Base-by-base conservation (phyloP, 257 asterid genomes). In the Solanum sparsipilum region DNA sequence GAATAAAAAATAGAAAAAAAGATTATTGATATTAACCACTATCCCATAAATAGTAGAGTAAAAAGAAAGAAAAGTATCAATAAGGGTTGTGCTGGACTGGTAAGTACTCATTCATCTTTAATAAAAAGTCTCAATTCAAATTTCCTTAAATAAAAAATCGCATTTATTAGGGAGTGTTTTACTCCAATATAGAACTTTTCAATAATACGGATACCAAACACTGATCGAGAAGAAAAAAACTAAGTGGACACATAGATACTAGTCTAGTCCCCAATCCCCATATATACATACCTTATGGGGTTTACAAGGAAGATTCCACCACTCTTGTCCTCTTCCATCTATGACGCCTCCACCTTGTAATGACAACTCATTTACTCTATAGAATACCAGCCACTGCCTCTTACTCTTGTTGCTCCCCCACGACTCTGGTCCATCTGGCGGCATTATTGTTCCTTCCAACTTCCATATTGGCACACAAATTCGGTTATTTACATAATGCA, bases 291-390 rank as follows among this genome's bases (percentile, higher is more conserved):
- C 96, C 94, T 92, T 94, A 86, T 92, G 96, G 72, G 95, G 95
- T 89, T 94, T 94, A 92, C 96, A 94, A 52, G 96, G 96, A 12
- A 94, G 93, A 74, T 88, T 68, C 96, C 96, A 94, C 96, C 96
- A 94, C 4, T 83, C 39, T 23, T 93, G 83, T 9, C 96, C 96
- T 87, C 91, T 91, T 15, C 95, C 96, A 84, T 94, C 96, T 12
- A 94, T 90, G 8, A 91, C 11, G 21, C 96, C 96, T 38, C 93
- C 93, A 67, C 96, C 96, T 21, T 84, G 89, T 21, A 94, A 31
- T 44, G 91, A 78, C 93, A 94, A 89, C 79, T 93, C 91, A 27
- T 91, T 46, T 9, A 90, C 90, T 90, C 93, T 90, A 39, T 94
- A 94, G 84, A 94, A 94, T 29, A 93, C 96, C 39, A 94, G 87